Evolutionary conservation across 768 basidiomycete species (phyloP).

Genomic region (Rhizopogon vinicolor): DNA sequence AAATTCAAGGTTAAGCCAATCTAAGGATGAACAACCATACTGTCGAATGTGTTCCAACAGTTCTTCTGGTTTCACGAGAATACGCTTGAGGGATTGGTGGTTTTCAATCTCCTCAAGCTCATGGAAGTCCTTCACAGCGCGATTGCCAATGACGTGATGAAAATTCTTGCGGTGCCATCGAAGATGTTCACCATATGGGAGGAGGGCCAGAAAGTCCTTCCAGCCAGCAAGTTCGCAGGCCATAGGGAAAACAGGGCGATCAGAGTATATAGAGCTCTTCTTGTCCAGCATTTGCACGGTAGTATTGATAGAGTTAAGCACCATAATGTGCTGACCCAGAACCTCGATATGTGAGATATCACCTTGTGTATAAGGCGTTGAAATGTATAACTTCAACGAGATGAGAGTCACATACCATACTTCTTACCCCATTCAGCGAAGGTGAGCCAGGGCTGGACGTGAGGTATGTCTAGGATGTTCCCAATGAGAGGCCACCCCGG

Average conservation of each 20-base stretch:
- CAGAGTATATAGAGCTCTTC: slow-evolving; percentile 39
- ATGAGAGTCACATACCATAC: too few relatives aligned
- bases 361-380: too few relatives aligned
- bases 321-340: too few relatives aligned
- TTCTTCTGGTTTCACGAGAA: slow-evolving; percentile 31
- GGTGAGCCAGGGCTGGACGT: too few relatives aligned
- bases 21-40: slow-evolving; percentile 15
- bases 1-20: too few relatives aligned
- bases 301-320: too few relatives aligned
- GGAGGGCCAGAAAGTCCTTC: slow-evolving; percentile 30
- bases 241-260: slow-evolving; percentile 48
- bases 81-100: slow-evolving; percentile 35
- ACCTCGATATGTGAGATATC: too few relatives aligned
- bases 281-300: too few relatives aligned
- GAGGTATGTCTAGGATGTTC: too few relatives aligned
- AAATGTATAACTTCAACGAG: too few relatives aligned
- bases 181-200: slow-evolving; percentile 36
- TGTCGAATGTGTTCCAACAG: slow-evolving; percentile 36
- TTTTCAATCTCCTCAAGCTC: slow-evolving; percentile 36
- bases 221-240: slow-evolving; percentile 26
- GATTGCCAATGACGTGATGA: slow-evolving; percentile 36
- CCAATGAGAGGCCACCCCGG: too few relatives aligned
- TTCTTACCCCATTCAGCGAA: too few relatives aligned
- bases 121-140: slow-evolving; percentile 30
- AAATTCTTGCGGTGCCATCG: slow-evolving; percentile 37